Conservation (phyloP, 495 filamentous ascomycete species). For the Talaromyces wortmannii region DNA sequence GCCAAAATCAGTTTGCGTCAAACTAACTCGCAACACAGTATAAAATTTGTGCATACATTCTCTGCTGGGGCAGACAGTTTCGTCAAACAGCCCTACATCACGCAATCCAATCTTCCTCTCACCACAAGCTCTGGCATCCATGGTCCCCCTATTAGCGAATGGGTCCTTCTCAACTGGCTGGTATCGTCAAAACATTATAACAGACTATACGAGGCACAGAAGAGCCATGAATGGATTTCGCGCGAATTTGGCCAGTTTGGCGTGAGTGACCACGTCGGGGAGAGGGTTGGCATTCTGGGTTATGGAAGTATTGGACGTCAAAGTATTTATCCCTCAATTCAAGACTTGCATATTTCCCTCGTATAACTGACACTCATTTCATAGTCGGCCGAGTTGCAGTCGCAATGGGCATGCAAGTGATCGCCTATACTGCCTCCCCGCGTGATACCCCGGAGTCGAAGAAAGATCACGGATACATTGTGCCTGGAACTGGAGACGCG, state of each 20-base stretch:
- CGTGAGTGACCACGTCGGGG: slow-evolving; percentile 44
- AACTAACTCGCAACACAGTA: slow-evolving; percentile 19
- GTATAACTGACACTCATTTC: neutral
- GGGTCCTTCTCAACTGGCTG: slow-evolving; percentile 52
- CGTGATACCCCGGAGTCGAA: slow-evolving; percentile 38
- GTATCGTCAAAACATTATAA: slow-evolving; percentile 48
- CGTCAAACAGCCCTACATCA: slow-evolving; percentile 55
- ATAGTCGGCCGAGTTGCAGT: slow-evolving; percentile 56
- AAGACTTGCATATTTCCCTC: neutral
- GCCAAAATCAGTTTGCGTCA: neutral
- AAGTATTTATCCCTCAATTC: slow-evolving; percentile 15
- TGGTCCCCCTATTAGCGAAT: slow-evolving; percentile 81
- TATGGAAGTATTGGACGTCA: slow-evolving; percentile 83
- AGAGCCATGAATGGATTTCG: slow-evolving; percentile 29
- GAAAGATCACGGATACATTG: slow-evolving; percentile 54
- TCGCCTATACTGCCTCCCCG: slow-evolving; percentile 71
- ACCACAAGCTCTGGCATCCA: slow-evolving; percentile 73
- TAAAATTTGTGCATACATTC: slow-evolving; percentile 68
- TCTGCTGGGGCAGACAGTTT: slow-evolving; percentile 71
- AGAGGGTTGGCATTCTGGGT: slow-evolving; percentile 67
- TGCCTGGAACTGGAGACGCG: slow-evolving; percentile 63
- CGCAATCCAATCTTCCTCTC: slow-evolving; percentile 53
- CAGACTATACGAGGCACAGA: slow-evolving; percentile 35
- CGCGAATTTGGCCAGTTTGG: neutral
- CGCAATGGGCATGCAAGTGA: slow-evolving; percentile 72